Evolutionary conservation across 805 yeast species (phyloP), one percentile per base, ranked within the genome.

Genomic region (Kurtzmaniella cleridarum): DNA sequence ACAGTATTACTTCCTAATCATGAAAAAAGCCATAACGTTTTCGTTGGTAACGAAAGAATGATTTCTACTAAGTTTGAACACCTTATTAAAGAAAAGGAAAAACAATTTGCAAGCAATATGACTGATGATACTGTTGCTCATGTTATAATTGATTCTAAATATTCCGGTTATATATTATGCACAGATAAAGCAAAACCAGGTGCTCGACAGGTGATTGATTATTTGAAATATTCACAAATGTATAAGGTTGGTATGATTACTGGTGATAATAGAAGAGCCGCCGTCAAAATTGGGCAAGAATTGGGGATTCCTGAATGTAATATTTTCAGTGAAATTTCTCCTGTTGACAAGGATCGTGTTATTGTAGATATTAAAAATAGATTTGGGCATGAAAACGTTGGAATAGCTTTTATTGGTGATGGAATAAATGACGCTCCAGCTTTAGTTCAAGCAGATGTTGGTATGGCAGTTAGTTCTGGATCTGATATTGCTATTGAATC

Each of bases 381-480:
- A 13, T 57, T 54, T 32, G 69, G 70, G 1, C 62, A 62, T 2
- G 45, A 49, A 5, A 56, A 62, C 33, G 62, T 56, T 3, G 60
- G 62, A 3, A 82, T 93, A 31, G 91, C 90, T 5, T 89, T 95
- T 70, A 82, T 93, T 16, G 99, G 99, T 29, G 99, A 93, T 62
- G 99, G 99, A 43, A 86, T 93, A 48, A 93, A 93, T 59, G 99
- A 93, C 57, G 95, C 98, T 0, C 97, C 98, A 0, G 98, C 98
- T 0, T 71, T 93, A 40, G 95, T 87, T 1, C 75, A 83, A 40
- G 84, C 96, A 1, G 87, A 89, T 48, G 63, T 93, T 14, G 98
- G 98, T 17, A 79, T 95, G 51, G 93, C 98, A 9, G 78, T 95
- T 41, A 82, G 95, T 8, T 77, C 95, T 0, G 96, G 98, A 4